These are phyloP conservation scores for Calonectria pauciramosa DNA, from an alignment of 2,329 filamentous ascomycete species.

Conservation along the genomic window DNA sequence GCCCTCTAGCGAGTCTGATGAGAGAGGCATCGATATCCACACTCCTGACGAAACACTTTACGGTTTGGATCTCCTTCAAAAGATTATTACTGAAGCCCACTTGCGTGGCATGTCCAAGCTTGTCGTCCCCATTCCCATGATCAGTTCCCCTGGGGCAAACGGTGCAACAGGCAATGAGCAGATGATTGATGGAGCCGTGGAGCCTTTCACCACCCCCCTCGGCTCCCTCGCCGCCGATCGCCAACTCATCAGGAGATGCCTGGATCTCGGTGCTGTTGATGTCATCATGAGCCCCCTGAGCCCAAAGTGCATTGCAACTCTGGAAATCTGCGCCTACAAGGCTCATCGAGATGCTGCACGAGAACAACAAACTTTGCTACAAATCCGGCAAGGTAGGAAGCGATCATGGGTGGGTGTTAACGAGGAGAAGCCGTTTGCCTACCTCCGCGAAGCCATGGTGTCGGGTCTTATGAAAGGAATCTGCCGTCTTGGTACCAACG, in stretches of 20 bases:
- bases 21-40: conserved; percentile 55
- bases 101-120: conserved; percentile 69
- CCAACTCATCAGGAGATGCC: conserved; percentile 74
- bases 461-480: conserved; percentile 91
- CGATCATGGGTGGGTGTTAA: conserved; percentile 92
- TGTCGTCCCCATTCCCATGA: conserved; percentile 68
- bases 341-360: conserved; percentile 81
- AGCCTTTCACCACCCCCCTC: conserved; percentile 48
- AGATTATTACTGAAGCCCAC: conserved; percentile 70
- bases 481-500: conserved; percentile 76
- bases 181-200: conserved; percentile 55
- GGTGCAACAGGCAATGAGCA: conserved; percentile 45
- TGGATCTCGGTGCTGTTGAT: conserved; percentile 90
- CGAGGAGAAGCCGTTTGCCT: conserved; percentile 88
- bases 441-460: conserved; percentile 93
- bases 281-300: conserved; percentile 86
- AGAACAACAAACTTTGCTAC: conserved; percentile 79
- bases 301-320: conserved; percentile 78
- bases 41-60: conserved; percentile 65
- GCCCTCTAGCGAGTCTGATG: conserved; percentile 55
- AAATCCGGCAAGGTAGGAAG: conserved; percentile 82
- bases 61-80: conserved; percentile 67
- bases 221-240: conserved; percentile 49
- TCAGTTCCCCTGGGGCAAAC: conserved; percentile 56
- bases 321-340: conserved; percentile 88